Conservation (phyloP, 306 rosid genomes). For the Vicia faba region DNA sequence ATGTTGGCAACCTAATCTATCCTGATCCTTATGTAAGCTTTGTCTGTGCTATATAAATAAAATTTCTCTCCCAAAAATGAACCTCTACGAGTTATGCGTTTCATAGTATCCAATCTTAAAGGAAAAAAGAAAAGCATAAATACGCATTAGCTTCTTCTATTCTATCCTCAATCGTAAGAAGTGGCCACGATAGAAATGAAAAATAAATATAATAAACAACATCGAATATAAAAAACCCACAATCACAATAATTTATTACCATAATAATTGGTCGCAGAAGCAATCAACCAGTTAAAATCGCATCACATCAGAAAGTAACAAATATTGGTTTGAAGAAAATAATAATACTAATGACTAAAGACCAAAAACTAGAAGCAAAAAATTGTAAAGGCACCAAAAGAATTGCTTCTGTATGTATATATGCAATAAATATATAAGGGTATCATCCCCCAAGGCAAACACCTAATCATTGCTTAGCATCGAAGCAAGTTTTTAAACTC, state of each 20-base stretch:
- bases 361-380: conserved; percentile 47
- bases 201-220: not conserved
- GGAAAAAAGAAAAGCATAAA: conserved; percentile 9
- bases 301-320: conserved; percentile 37
- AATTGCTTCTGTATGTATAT: conserved; percentile 55
- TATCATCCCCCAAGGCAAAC: conserved; percentile 47
- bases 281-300: conserved; percentile 31
- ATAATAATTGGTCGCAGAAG: conserved; percentile 38
- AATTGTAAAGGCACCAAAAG: conserved; percentile 48
- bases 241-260: conserved; percentile 49
- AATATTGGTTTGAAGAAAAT: conserved; percentile 37
- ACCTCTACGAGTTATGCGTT: not conserved
- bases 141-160: not conserved
- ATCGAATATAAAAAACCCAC: conserved; percentile 17
- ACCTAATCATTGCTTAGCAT: conserved; percentile 36
- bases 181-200: not conserved
- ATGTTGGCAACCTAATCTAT: not conserved
- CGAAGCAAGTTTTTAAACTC: conserved; percentile 27
- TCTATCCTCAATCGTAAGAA: conserved; percentile 9
- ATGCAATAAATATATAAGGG: conserved; percentile 46
- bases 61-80: not conserved
- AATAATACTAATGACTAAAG: conserved; percentile 27
- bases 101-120: not conserved
- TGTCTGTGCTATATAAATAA: not conserved
- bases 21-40: not conserved